Conservation (phyloP, 75 land plant species). For the Sequoiadendron giganteum region DNA sequence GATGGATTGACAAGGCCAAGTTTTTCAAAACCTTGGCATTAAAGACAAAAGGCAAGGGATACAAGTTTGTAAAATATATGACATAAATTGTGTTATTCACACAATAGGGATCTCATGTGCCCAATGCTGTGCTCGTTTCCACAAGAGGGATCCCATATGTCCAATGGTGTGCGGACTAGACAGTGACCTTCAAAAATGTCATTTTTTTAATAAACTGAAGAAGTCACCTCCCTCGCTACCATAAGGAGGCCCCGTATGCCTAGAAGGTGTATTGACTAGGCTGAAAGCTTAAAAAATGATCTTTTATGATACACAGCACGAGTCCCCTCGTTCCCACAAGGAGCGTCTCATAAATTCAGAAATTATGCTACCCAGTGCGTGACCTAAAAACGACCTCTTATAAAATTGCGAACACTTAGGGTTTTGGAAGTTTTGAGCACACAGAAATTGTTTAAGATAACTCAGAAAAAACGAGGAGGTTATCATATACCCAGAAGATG, state of each 20-base stretch:
- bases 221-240: not conserved
- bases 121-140: not conserved
- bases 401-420: not conserved
- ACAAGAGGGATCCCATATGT: not conserved
- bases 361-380: not conserved
- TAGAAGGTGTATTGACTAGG: not conserved
- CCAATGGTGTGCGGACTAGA: not conserved
- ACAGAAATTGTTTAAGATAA: too few species aligned
- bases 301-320: not conserved
- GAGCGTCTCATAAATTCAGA: not conserved
- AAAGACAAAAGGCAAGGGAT: not conserved
- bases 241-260: not conserved
- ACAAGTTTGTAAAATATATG: too few species aligned
- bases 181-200: not conserved
- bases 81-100: not conserved
- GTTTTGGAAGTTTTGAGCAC: not conserved
- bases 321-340: not conserved
- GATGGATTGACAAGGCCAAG: not conserved
- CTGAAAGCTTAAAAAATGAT: too few species aligned
- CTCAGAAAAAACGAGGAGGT: not conserved
- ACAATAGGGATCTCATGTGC: not conserved
- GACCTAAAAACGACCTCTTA: not conserved
- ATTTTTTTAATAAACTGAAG: too few species aligned
- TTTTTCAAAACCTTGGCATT: not conserved
- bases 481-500: not conserved